Conservation (phyloP, 495 filamentous ascomycete species). For the Annulohypoxylon bovei region DNA sequence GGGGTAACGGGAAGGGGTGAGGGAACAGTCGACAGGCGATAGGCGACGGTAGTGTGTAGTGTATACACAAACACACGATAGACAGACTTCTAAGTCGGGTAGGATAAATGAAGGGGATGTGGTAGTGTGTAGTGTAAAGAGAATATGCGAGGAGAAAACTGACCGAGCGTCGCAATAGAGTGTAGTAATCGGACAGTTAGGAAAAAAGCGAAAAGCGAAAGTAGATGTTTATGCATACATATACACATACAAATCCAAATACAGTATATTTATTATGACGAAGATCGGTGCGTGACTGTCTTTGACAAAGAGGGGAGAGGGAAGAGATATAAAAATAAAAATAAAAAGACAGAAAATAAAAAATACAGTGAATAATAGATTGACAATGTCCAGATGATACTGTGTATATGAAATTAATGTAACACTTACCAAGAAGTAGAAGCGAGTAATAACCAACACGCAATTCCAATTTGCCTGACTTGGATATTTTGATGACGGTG, state of each 20-base stretch:
- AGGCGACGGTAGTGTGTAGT: neutral
- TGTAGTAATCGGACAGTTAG: conserved; percentile 29
- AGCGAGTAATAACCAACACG: neutral
- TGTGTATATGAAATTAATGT: conserved; percentile 5
- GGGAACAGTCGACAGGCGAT: neutral
- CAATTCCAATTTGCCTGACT: neutral
- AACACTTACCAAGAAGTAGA: conserved; percentile 6
- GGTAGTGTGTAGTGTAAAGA: neutral
- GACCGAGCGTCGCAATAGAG: conserved; percentile 10
- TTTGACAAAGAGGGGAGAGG: neutral
- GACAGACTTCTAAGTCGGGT: neutral
- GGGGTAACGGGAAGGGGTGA: neutral
- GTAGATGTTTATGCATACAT: conserved; percentile 1
- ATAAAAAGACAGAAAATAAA: neutral
- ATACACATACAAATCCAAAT: neutral
- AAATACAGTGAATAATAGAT: neutral
- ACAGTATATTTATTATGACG: neutral
- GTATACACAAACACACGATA: neutral
- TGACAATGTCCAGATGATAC: neutral
- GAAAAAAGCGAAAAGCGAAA: conserved; percentile 2
- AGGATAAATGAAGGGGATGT: conserved; percentile 6
- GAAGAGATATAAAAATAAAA: too few relatives aligned
- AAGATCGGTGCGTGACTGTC: neutral
- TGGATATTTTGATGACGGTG: neutral
- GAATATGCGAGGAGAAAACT: conserved; percentile 1